Percentiles rank a stretch among this genome's conserved stretches.
These are phyloP conservation scores for Catharanthus roseus DNA, from an alignment of 257 asterid species.

Conservation along the genomic window DNA sequence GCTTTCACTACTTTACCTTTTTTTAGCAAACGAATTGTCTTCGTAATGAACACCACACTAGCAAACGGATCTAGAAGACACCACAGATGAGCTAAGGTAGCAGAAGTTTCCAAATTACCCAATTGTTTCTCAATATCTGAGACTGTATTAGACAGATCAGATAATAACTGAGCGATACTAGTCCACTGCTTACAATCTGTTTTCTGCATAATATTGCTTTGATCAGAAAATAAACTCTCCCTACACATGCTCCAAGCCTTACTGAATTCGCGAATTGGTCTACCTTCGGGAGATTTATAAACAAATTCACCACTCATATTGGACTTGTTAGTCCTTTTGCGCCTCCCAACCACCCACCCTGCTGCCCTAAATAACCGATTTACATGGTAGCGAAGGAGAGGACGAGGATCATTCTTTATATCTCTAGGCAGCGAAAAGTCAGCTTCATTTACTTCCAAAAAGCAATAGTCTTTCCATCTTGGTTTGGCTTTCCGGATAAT, in stretches of 20 bases:
- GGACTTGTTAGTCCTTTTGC: slow-evolving; percentile 70
- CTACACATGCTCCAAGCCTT: slow-evolving; percentile 91
- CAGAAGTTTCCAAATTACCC: slow-evolving; percentile 41
- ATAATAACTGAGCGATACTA: slow-evolving; percentile 61
- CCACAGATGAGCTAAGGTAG: slow-evolving; percentile 76
- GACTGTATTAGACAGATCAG: slow-evolving; percentile 56
- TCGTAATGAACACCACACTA: slow-evolving; percentile 77
- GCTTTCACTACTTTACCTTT: slow-evolving; percentile 67
- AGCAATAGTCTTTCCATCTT: slow-evolving; percentile 90
- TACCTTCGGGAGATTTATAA: slow-evolving; percentile 82
- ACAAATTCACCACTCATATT: slow-evolving; percentile 88
- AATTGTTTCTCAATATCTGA: slow-evolving; percentile 59
- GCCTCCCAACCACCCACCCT: slow-evolving; percentile 96
- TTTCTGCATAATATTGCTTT: slow-evolving; percentile 32
- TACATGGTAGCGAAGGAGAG: slow-evolving; percentile 91
- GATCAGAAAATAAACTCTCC: slow-evolving; percentile 54
- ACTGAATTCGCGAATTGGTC: slow-evolving; percentile 90
- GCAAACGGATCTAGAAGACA: slow-evolving; percentile 94
- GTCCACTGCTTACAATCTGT: slow-evolving; percentile 58
- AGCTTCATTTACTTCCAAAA: slow-evolving; percentile 62
- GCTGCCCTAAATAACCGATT: slow-evolving; percentile 75
- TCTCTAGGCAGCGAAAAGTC: slow-evolving; percentile 65
- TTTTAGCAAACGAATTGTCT: slow-evolving; percentile 68
- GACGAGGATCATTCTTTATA: slow-evolving; percentile 84
- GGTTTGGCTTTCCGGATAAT: slow-evolving; percentile 52